These are phyloP conservation scores for Thelonectria blattea DNA, from an alignment of 2,329 filamentous ascomycete species.

Conservation along the genomic window DNA sequence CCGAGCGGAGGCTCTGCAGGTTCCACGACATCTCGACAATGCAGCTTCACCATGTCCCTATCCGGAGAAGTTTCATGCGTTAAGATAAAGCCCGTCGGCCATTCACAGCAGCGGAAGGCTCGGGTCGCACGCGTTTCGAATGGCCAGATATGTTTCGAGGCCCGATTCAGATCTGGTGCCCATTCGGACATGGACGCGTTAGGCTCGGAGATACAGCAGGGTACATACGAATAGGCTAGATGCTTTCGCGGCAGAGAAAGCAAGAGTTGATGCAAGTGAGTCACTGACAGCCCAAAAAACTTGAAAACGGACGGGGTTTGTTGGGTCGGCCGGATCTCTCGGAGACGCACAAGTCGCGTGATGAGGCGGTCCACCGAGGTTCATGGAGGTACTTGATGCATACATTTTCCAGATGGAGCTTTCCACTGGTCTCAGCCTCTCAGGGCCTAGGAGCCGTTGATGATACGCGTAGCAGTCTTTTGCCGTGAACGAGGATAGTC, in stretches of 20 bases:
- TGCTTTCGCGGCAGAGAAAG: too few relatives aligned
- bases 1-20: neutral
- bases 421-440: too few relatives aligned
- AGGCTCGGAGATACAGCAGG: neutral
- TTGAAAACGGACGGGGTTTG: neutral
- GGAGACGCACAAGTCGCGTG: conserved; percentile 23
- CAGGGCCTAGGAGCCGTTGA: too few relatives aligned
- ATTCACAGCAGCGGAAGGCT: neutral
- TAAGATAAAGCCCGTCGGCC: neutral
- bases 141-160: neutral
- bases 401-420: too few relatives aligned
- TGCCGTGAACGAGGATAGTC: too few relatives aligned
- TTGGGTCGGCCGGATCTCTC: conserved; percentile 26
- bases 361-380: conserved; percentile 1
- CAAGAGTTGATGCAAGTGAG: neutral
- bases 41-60: neutral
- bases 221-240: too few relatives aligned
- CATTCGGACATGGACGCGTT: neutral
- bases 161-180: neutral
- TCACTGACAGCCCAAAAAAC: neutral
- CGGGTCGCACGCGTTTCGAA: neutral
- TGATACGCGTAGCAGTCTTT: too few relatives aligned
- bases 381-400: too few relatives aligned
- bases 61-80: neutral
- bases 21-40: conserved; percentile 4